Percentiles rank a stretch among this genome's conserved stretches.
These are phyloP conservation scores for Bertia moriformis DNA, from an alignment of 2,329 filamentous ascomycete species.

Conservation along the genomic window DNA sequence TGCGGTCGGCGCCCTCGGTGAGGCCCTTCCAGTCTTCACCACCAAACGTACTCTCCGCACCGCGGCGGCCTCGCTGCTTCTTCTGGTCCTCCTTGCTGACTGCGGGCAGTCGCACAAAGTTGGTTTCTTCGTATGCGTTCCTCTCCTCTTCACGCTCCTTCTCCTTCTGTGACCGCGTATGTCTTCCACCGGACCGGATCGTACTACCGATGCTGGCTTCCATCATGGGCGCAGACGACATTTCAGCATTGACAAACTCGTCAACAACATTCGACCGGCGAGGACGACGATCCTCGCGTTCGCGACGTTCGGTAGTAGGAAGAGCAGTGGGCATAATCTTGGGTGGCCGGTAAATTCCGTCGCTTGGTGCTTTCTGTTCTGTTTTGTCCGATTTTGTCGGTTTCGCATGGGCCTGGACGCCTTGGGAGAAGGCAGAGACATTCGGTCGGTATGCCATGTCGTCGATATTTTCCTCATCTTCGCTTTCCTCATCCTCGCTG, in stretches of 20 bases:
- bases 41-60: slow-evolving; percentile 37
- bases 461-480: not conserved
- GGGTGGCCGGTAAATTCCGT: slow-evolving; percentile 76
- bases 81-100: slow-evolving; percentile 75
- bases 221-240: slow-evolving; percentile 67
- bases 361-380: slow-evolving; percentile 65
- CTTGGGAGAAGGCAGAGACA: slow-evolving; percentile 1
- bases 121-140: slow-evolving; percentile 76
- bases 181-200: slow-evolving; percentile 65
- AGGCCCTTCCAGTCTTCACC: slow-evolving; percentile 88
- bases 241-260: slow-evolving; percentile 76
- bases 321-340: slow-evolving; percentile 35
- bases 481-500: slow-evolving; percentile 16
- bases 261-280: slow-evolving; percentile 74
- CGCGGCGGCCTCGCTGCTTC: slow-evolving; percentile 41
- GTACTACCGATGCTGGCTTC: slow-evolving; percentile 87
- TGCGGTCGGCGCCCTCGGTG: slow-evolving; percentile 73
- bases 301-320: slow-evolving; percentile 48
- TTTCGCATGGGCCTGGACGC: slow-evolving; percentile 9
- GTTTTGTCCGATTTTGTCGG: slow-evolving; percentile 15
- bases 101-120: slow-evolving; percentile 76
- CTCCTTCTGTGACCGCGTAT: slow-evolving; percentile 63
- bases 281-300: slow-evolving; percentile 44
- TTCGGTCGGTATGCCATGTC: slow-evolving; percentile 1
- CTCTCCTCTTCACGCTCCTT: slow-evolving; percentile 66